Percentiles rank a stretch among this genome's conserved stretches.
These are phyloP conservation scores for Chalciporus sp. DNA, from an alignment of 1,284 basidiomycete species.

Conservation along the genomic window DNA sequence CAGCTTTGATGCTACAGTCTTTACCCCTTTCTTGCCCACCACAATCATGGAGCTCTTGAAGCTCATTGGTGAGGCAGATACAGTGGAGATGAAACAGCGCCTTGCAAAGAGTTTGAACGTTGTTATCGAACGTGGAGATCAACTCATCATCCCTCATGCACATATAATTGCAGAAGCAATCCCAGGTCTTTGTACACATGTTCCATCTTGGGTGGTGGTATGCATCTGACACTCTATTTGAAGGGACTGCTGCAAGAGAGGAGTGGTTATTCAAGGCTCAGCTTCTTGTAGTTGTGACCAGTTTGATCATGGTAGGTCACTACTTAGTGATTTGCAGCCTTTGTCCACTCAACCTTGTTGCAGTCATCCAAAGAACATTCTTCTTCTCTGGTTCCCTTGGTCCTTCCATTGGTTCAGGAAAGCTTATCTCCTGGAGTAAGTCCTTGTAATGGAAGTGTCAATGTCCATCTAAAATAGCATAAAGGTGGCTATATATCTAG, in stretches of 20 bases:
- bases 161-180: slow-evolving; percentile 68
- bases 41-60: slow-evolving; percentile 63
- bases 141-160: slow-evolving; percentile 73
- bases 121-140: slow-evolving; percentile 70
- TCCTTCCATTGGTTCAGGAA: slow-evolving; percentile 79
- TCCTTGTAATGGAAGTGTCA: slow-evolving; percentile 8
- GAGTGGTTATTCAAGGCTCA: slow-evolving; percentile 82
- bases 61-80: slow-evolving; percentile 77
- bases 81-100: slow-evolving; percentile 77
- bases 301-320: slow-evolving; percentile 64
- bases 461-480: slow-evolving; percentile 9
- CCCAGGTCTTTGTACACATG: slow-evolving; percentile 71
- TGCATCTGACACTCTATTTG: slow-evolving; percentile 10
- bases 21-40: slow-evolving; percentile 60
- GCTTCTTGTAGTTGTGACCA: slow-evolving; percentile 72
- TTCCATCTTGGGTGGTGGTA: slow-evolving; percentile 1
- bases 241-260: slow-evolving; percentile 69
- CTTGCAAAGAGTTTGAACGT: slow-evolving; percentile 72
- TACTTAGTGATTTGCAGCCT: neutral
- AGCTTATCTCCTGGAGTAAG: slow-evolving; percentile 66
- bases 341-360: neutral
- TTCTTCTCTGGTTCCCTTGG: slow-evolving; percentile 53
- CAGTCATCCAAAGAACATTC: slow-evolving; percentile 69
- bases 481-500: slow-evolving; percentile 72
- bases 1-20: slow-evolving; percentile 57